A percentile compares a stretch with the other conserved stretches of the same genome.
Evolutionary conservation across 306 rosid genomes (phyloP).

Genomic region (Vigna radiata): DNA sequence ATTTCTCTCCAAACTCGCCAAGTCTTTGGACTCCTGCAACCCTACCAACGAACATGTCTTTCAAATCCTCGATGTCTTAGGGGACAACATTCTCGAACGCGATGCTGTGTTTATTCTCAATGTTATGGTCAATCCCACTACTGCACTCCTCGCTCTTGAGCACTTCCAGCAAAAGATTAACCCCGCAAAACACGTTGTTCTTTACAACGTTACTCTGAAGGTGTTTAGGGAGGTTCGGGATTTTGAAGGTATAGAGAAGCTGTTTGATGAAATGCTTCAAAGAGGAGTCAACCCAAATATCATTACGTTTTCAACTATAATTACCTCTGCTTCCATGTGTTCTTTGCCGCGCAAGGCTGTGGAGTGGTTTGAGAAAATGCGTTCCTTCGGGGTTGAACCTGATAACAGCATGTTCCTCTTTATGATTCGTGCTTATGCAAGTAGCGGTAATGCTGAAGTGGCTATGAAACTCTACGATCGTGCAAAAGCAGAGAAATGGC

Average conservation of each 20-base stretch:
- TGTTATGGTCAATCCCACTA: conserved; percentile 56
- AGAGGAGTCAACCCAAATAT: conserved; percentile 73
- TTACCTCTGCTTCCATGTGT: conserved; percentile 72
- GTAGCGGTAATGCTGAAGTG: conserved; percentile 66
- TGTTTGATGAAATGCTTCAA: conserved; percentile 77
- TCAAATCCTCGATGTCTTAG: conserved; percentile 54
- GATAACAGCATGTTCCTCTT: conserved; percentile 70
- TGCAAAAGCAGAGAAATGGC: conserved; percentile 82
- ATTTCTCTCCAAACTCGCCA: conserved; percentile 50
- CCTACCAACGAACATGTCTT: conserved; percentile 55
- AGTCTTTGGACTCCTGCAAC: conserved; percentile 56
- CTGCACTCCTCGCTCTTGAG: conserved; percentile 58
- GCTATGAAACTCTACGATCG: conserved; percentile 79
- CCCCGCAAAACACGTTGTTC: conserved; percentile 57
- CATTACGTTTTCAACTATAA: conserved; percentile 74
- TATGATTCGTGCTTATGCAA: conserved; percentile 80
- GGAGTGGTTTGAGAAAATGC: conserved; percentile 85
- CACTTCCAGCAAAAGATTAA: conserved; percentile 56
- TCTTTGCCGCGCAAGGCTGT: conserved; percentile 66
- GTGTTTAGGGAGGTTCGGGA: conserved; percentile 62
- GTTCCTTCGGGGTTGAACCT: conserved; percentile 66
- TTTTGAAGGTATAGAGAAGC: conserved; percentile 70
- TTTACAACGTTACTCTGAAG: conserved; percentile 76
- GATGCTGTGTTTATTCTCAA: conserved; percentile 72
- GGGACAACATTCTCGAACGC: conserved; percentile 56